These are phyloP conservation scores for Wickerhamomyces xylosicus DNA, from an alignment of 805 yeast species.

Conservation along the genomic window DNA sequence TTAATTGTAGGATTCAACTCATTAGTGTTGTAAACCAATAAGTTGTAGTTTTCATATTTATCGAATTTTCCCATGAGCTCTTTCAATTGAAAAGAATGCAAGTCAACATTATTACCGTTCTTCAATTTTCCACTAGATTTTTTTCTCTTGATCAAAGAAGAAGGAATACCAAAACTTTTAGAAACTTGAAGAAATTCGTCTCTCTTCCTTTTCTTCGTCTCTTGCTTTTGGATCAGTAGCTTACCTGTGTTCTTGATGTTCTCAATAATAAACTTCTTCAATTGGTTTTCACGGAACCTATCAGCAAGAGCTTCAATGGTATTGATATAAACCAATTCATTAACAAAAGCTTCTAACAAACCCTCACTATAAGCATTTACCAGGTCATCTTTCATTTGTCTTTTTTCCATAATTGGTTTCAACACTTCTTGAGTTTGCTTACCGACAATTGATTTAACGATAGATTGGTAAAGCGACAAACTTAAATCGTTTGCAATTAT, in stretches of 20 bases:
- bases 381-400: slow-evolving; percentile 16
- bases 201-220: slow-evolving; percentile 25
- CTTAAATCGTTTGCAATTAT: neutral
- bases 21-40: slow-evolving; percentile 5
- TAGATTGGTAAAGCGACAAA: neutral
- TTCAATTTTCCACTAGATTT: slow-evolving; percentile 4
- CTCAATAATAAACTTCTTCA: slow-evolving; percentile 23
- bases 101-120: slow-evolving; percentile 1
- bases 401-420: slow-evolving; percentile 7
- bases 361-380: slow-evolving; percentile 36
- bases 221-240: slow-evolving; percentile 13
- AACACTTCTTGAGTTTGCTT: slow-evolving; percentile 11
- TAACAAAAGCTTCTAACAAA: slow-evolving; percentile 48
- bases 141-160: slow-evolving; percentile 13
- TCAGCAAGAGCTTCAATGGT: slow-evolving; percentile 37
- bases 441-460: slow-evolving; percentile 13
- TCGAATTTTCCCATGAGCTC: neutral
- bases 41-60: slow-evolving; percentile 9
- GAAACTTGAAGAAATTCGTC: slow-evolving; percentile 28
- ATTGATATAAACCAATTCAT: slow-evolving; percentile 39
- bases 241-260: slow-evolving; percentile 23
- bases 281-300: slow-evolving; percentile 19
- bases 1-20: slow-evolving; percentile 20
- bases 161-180: slow-evolving; percentile 25
- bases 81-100: slow-evolving; percentile 2